Percentiles rank a stretch among this genome's conserved stretches.
These are phyloP conservation scores for Epichloe bromicola DNA, from an alignment of 2,329 filamentous ascomycete genomes.

Conservation along the genomic window DNA sequence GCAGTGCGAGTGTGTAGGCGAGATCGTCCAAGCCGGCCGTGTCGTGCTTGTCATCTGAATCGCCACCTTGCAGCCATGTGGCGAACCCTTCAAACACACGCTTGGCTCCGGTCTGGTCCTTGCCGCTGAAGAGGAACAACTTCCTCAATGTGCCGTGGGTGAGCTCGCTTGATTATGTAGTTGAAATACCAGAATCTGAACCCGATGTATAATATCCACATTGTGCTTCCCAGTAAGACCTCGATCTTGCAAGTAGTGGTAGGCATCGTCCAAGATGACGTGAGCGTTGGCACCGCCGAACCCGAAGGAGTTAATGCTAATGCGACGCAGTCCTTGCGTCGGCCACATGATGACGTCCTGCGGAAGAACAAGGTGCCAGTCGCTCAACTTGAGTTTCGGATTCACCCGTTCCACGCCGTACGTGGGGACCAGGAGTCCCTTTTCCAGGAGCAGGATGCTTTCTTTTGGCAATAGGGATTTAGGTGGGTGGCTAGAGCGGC, in stretches of 20 bases:
- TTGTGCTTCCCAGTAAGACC: not conserved
- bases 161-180: not conserved
- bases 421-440: slow-evolving; percentile 12
- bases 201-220: too few relatives aligned
- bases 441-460: slow-evolving; percentile 11
- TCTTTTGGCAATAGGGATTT: too few relatives aligned
- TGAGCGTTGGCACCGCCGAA: slow-evolving; percentile 25
- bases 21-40: not conserved
- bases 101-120: not conserved
- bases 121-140: not conserved
- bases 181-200: too few relatives aligned
- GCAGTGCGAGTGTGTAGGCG: not conserved
- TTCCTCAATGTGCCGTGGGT: not conserved
- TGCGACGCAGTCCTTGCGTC: slow-evolving; percentile 7
- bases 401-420: slow-evolving; percentile 12
- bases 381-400: slow-evolving; percentile 10
- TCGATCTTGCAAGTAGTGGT: not conserved
- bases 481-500: too few relatives aligned
- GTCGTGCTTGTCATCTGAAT: not conserved
- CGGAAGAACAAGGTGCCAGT: slow-evolving; percentile 6
- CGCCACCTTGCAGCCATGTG: not conserved
- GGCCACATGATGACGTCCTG: slow-evolving; percentile 4
- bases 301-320: slow-evolving; percentile 23
- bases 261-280: slow-evolving; percentile 13
- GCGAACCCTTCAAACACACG: not conserved